Evolutionary conservation across 2,329 filamentous ascomycete genomes (phyloP).

Genomic region (Aspergillus melleus): DNA sequence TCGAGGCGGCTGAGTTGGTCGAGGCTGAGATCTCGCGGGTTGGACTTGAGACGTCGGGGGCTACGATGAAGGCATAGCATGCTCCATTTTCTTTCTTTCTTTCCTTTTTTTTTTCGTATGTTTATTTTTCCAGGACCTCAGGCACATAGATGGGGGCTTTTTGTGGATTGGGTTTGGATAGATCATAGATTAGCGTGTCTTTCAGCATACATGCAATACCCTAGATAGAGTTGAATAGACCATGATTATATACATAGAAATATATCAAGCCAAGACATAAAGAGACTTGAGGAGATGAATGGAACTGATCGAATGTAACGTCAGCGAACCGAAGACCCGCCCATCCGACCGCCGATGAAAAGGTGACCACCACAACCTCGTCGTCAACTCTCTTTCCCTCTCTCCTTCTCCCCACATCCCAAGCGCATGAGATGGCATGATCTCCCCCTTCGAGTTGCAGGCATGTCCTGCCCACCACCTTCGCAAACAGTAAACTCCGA

Average conservation of each 20-base stretch:
- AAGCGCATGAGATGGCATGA: slow-evolving; percentile 21
- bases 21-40: slow-evolving; percentile 15
- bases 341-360: background rate
- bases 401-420: background rate
- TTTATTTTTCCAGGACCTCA: background rate
- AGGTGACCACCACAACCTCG: too few relatives aligned
- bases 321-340: too few relatives aligned
- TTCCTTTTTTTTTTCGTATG: background rate
- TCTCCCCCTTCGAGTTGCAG: slow-evolving; percentile 21
- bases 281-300: background rate
- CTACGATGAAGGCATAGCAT: slow-evolving; percentile 16
- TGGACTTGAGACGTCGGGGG: slow-evolving; percentile 11
- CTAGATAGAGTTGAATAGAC: slow-evolving; percentile 4
- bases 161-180: background rate
- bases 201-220: background rate
- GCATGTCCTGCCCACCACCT: slow-evolving; percentile 32
- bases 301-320: background rate
- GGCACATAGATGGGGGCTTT: background rate
- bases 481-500: slow-evolving; percentile 9
- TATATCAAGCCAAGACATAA: background rate
- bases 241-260: background rate
- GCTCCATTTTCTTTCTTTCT: background rate
- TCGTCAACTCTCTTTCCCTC: background rate
- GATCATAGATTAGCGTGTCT: slow-evolving; percentile 13
- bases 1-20: slow-evolving; percentile 38